Evolutionary conservation across 371 early-diverging fungal genomes (phyloP), one percentile per base, ranked within the genome.

Genomic region (Paraphysoderma sedebokerense): DNA sequence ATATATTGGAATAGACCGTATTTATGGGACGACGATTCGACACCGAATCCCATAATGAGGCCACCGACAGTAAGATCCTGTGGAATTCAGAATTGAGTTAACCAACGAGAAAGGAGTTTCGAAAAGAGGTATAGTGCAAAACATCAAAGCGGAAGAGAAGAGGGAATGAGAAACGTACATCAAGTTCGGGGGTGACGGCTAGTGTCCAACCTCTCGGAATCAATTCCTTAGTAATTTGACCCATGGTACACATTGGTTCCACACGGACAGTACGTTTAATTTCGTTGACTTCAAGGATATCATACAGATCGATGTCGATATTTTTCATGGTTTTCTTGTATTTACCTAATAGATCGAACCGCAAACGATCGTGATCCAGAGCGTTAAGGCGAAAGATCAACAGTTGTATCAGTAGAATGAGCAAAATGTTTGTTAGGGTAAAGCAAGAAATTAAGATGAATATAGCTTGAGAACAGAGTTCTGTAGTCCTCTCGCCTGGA

Each of bases 11-110:
- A 51, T 19, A 61, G 55, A 29, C 67, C 67, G 55, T 67, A 61
- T 35, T 61, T 67, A 54, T 67, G 67, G 38, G 62, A 61, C 37
- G 61, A 58, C 2, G 54, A 57, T 29, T 67, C 63, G 34, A 67
- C 55, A 34, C 67, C 67, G 49, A 60, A 61, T 5, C 67, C 67
- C 38, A 55, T 48, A 26, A 66, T 50, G 48, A 61, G 51, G 36
- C 67, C 67, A 30, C 67, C 67, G 31, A 61, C 60, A 22, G 67
- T 67, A 23, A 67, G 51, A 38, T 67, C 67, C n/a, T n/a, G n/a
- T n/a, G n/a, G n/a, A n/a, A n/a, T n/a, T n/a, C n/a, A n/a, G n/a
- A n/a, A n/a, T n/a, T n/a, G n/a, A n/a, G n/a, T n/a, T n/a, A n/a
- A n/a, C n/a, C n/a, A n/a, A n/a, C n/a, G n/a, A n/a, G n/a, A n/a